Evolutionary conservation across 768 basidiomycete species (phyloP).

Genomic region (Leccinum incarnatum): DNA sequence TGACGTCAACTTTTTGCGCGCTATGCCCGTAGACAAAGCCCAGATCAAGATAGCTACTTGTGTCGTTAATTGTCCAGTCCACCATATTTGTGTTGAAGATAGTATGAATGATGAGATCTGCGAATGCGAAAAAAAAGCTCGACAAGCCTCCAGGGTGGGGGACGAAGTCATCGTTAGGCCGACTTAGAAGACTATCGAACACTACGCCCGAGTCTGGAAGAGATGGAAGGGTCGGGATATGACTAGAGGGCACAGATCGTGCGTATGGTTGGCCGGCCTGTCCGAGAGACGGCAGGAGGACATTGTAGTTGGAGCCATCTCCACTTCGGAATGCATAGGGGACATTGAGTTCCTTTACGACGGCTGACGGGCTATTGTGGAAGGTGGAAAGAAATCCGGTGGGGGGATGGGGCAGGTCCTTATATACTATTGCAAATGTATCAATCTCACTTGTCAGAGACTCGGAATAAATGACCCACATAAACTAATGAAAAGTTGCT

Average conservation of each 20-base stretch:
- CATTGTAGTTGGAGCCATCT: slow-evolving; percentile 62
- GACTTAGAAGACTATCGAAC: slow-evolving; percentile 66
- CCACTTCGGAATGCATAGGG: slow-evolving; percentile 55
- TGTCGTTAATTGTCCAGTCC: slow-evolving; percentile 55
- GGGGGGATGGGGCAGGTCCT: slow-evolving; percentile 78
- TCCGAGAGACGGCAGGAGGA: slow-evolving; percentile 52
- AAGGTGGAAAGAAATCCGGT: slow-evolving; percentile 43
- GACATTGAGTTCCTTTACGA: slow-evolving; percentile 13
- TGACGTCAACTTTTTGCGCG: slow-evolving; percentile 41
- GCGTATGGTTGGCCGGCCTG: slow-evolving; percentile 65
- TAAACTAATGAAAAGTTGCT: slow-evolving; percentile 50
- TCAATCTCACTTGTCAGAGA: background rate
- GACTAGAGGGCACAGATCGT: slow-evolving; percentile 55
- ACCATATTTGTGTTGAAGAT: slow-evolving; percentile 59
- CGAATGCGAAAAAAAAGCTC: slow-evolving; percentile 75
- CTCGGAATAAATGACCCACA: slow-evolving; percentile 42
- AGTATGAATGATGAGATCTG: slow-evolving; percentile 70
- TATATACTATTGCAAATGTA: slow-evolving; percentile 50
- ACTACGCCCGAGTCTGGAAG: slow-evolving; percentile 67
- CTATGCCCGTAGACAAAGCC: slow-evolving; percentile 70
- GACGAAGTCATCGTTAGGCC: slow-evolving; percentile 34
- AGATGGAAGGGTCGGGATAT: slow-evolving; percentile 38
- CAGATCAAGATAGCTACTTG: slow-evolving; percentile 75
- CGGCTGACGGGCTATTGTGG: slow-evolving; percentile 1
- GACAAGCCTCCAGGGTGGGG: slow-evolving; percentile 70